Conservation (phyloP, 192 early-diverging fungal species). For the Kickxella alabastrina region DNA sequence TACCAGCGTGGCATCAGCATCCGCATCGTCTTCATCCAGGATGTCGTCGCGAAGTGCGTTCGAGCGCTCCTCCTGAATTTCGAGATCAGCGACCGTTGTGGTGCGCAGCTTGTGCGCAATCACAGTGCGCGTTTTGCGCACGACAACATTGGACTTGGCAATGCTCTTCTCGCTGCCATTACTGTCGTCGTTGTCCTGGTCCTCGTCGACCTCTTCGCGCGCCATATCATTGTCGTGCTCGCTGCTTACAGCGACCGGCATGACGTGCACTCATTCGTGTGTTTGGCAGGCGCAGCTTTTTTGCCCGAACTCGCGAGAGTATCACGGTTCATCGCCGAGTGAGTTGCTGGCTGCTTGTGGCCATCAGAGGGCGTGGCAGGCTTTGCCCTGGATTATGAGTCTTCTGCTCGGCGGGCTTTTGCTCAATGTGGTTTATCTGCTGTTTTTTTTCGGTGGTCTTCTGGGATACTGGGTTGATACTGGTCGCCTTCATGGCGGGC, state of each 20-base stretch:
- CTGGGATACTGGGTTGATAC: too few species aligned
- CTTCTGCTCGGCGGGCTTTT: background rate
- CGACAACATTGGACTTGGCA: too few species aligned
- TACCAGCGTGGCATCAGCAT: too few species aligned
- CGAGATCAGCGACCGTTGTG: background rate
- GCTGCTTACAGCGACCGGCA: background rate
- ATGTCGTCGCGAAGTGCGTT: too few species aligned
- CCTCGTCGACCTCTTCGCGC: background rate
- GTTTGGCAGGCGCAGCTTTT: background rate
- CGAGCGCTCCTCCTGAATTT: too few species aligned
- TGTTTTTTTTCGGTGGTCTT: too few species aligned
- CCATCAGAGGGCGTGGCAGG: background rate
- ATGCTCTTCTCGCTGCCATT: too few species aligned
- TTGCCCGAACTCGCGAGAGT: background rate
- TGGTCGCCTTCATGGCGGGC: too few species aligned
- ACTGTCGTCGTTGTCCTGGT: too few species aligned
- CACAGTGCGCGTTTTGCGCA: conserved; percentile 3
- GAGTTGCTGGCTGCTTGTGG: background rate
- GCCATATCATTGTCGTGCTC: background rate
- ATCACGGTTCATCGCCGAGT: background rate
- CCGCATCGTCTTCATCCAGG: background rate
- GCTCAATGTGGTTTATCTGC: too few species aligned
- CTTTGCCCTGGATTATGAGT: background rate
- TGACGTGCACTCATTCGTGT: too few species aligned
- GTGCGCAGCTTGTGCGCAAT: background rate